phyloP scores from a whole-genome alignment of 805 yeast species.

The Metschnikowia corniflorae region DNA sequence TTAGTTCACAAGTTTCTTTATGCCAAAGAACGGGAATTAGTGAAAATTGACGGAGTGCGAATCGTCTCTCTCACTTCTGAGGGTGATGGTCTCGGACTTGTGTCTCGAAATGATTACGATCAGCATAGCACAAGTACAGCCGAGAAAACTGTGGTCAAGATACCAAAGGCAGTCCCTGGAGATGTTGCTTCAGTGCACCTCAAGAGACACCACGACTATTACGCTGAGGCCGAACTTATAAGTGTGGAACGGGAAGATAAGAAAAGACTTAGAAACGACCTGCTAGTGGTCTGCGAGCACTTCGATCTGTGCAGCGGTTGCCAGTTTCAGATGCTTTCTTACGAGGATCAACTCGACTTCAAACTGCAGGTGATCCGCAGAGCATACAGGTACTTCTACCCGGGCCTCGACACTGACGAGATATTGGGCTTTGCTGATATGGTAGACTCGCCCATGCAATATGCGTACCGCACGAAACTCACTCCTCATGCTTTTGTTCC shows the following conservation, averaged over 20 bases:
- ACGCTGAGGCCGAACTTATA: conserved; percentile 30
- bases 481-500: conserved; percentile 36
- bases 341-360: conserved; percentile 35
- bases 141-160: conserved; percentile 22
- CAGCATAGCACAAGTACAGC: conserved; percentile 7
- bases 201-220: conserved; percentile 27
- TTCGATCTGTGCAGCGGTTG: conserved; percentile 41
- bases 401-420: conserved; percentile 14
- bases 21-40: conserved; percentile 15
- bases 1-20: conserved; percentile 25
- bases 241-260: conserved; percentile 14
- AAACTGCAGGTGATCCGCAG: conserved; percentile 29
- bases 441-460: conserved; percentile 35
- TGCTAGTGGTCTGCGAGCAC: conserved; percentile 30
- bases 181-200: conserved; percentile 31
- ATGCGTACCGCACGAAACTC: conserved; percentile 37
- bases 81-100: conserved; percentile 37
- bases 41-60: conserved; percentile 15
- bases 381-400: conserved; percentile 36
- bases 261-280: conserved; percentile 21
- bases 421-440: conserved; percentile 24
- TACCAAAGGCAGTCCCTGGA: conserved; percentile 40
- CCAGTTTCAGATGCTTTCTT: conserved; percentile 39
- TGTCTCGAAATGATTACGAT: conserved; percentile 21
- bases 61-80: conserved; percentile 29